A percentile compares a stretch with the other conserved stretches of the same genome.
phyloP scores from a whole-genome alignment of 345 rosid genomes.

The Eucalyptus victrix region DNA sequence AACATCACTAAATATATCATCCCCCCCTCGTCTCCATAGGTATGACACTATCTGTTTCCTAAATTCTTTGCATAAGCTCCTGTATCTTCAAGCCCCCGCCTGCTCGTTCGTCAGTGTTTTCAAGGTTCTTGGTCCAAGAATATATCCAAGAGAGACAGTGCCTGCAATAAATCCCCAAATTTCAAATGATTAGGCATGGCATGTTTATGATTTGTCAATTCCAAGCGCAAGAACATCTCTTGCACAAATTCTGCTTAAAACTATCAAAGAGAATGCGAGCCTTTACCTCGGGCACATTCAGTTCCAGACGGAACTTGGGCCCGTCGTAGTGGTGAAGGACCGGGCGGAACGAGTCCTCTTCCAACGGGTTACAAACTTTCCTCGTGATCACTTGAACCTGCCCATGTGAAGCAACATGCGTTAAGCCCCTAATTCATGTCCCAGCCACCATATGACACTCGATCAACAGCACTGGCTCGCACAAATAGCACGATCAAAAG shows the following conservation, averaged over 20 bases:
- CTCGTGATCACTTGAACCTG: constrained; percentile 1
- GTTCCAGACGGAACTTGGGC: constrained; percentile 13
- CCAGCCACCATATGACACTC: not conserved
- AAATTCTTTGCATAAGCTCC: not conserved
- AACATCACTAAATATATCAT: not conserved
- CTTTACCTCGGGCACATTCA: constrained; percentile 5
- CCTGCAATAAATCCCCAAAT: not conserved
- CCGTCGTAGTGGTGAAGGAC: constrained; percentile 12
- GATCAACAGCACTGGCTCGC: not conserved
- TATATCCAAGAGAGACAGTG: constrained; percentile 1
- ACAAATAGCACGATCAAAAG: not conserved
- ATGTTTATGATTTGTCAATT: not conserved
- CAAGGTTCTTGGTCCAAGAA: not conserved
- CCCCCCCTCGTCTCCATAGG: not conserved
- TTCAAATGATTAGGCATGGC: not conserved
- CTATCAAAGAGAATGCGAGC: not conserved
- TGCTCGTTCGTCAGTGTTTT: not conserved
- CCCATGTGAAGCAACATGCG: not conserved
- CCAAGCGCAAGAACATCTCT: not conserved
- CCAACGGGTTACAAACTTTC: constrained; percentile 2
- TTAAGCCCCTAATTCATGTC: not conserved
- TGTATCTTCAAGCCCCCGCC: not conserved
- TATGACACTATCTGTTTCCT: not conserved
- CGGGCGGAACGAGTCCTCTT: constrained; percentile 12
- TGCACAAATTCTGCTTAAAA: not conserved